Evolutionary conservation across 2,329 filamentous ascomycete species (phyloP), one percentile per base, ranked within the genome.

Genomic region (Fusarium chaquense): DNA sequence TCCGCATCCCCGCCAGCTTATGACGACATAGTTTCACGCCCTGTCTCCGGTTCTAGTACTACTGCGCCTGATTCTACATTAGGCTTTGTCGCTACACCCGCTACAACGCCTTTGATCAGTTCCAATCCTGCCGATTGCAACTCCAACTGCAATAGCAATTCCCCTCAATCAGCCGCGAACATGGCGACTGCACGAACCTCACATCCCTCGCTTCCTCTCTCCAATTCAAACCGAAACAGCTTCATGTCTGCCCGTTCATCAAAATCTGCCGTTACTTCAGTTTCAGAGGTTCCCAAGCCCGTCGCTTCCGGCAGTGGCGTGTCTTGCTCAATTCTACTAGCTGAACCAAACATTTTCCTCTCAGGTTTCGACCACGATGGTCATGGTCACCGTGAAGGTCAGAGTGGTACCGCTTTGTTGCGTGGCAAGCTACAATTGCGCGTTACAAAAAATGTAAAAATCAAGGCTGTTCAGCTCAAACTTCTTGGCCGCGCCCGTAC

Each of bases 381-480:
- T 49, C 85, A 86, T 72, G 77, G 80, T 10, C 72, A 78, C 38
- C 77, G 76, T 46, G 86, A 89, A 13, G 85, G 86, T 4, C 72
- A 82, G 77, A 58, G 93, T 89, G 62, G 93, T 89, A 95, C 93
- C 9, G 92, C 94, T 2, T 90, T 99, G 76, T 84, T 99, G 16
- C 88, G 96, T 58, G 96, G 96, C 20, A 94, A 90, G 70, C 80
- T 99, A 58, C 91, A 93, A 74, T 78, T 99, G 40, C 91, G 91
- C 63, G 87, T 98, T 15, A 90, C 92, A 46, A 98, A 98, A 77
- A 92, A 93, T 70, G 89, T 94, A 47, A 99, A 99, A 81, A 90
- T 99, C 71, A 98, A 97, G 83, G 91, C 93, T 6, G 88, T 99
- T 26, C 94, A 92, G 8, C 84, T 99, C 54, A 95, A 93, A 74